Conservation (phyloP, 129 eudicot genomes). For the Flaveria trinervia region DNA sequence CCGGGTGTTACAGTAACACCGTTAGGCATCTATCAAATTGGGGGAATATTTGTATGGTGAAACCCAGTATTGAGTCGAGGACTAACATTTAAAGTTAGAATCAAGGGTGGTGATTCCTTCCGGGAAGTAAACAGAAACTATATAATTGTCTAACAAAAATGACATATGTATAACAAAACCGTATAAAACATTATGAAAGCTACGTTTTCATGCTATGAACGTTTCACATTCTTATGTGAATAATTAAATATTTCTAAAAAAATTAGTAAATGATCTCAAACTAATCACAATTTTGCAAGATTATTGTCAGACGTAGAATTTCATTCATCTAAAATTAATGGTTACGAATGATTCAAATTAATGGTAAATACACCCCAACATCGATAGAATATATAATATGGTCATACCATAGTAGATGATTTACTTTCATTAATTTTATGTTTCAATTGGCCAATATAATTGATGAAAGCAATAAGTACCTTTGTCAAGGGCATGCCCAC, state of each 20-base stretch:
- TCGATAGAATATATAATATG: slow-evolving; percentile 5
- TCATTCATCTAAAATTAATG: not conserved
- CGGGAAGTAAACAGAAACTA: too few species aligned
- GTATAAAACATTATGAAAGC: not conserved
- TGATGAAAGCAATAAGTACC: slow-evolving; percentile 31
- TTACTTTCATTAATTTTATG: slow-evolving; percentile 26
- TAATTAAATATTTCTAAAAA: not conserved
- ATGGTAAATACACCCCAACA: not conserved
- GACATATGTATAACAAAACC: not conserved
- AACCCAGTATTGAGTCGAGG: too few species aligned
- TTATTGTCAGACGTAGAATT: not conserved
- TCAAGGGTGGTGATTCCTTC: too few species aligned
- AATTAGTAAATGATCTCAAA: not conserved
- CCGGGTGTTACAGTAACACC: too few species aligned
- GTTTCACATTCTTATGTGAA: not conserved
- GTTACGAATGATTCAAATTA: not conserved
- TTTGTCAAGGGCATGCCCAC: slow-evolving; percentile 31
- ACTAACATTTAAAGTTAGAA: too few species aligned
- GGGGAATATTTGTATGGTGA: too few species aligned
- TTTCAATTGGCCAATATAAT: slow-evolving; percentile 23
- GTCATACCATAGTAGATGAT: slow-evolving; percentile 17
- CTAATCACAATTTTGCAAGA: not conserved
- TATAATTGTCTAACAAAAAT: not conserved
- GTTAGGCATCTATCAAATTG: too few species aligned
- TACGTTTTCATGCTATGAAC: not conserved